Evolutionary conservation across 345 rosid species (phyloP).

Genomic region (Pistacia atlantica): DNA sequence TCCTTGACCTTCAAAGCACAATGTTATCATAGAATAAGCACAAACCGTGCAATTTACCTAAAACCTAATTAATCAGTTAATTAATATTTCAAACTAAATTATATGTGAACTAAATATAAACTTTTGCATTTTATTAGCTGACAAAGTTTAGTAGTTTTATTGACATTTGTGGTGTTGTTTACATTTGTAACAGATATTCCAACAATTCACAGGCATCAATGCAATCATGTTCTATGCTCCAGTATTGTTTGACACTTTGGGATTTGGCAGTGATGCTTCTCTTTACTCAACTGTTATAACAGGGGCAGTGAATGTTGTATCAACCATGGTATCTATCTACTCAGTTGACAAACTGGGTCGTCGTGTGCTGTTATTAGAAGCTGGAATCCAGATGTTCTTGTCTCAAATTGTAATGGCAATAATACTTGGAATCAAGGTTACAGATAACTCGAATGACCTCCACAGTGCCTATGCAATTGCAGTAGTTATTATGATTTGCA

Average conservation of each 20-base stretch:
- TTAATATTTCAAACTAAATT: too few relatives aligned
- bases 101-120: background rate
- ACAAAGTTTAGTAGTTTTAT: background rate
- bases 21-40: too few relatives aligned
- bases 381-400: slow-evolving; percentile 91
- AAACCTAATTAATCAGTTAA: too few relatives aligned
- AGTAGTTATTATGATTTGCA: slow-evolving; percentile 81
- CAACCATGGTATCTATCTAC: slow-evolving; percentile 83
- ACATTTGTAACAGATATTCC: slow-evolving; percentile 63
- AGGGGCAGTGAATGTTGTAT: slow-evolving; percentile 86
- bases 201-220: slow-evolving; percentile 90
- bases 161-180: background rate
- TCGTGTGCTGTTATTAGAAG: slow-evolving; percentile 73
- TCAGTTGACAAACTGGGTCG: slow-evolving; percentile 89
- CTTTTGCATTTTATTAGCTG: background rate
- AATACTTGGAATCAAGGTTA: slow-evolving; percentile 73
- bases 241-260: slow-evolving; percentile 75
- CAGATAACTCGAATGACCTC: slow-evolving; percentile 59
- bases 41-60: too few relatives aligned
- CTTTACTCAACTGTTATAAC: slow-evolving; percentile 94
- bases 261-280: slow-evolving; percentile 76
- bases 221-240: slow-evolving; percentile 99
- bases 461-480: slow-evolving; percentile 45
- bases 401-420: slow-evolving; percentile 75
- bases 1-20: too few relatives aligned